Evolutionary conservation across 2,329 filamentous ascomycete species (phyloP), one percentile per base, ranked within the genome.

Genomic region (Colletotrichum coccodes): DNA sequence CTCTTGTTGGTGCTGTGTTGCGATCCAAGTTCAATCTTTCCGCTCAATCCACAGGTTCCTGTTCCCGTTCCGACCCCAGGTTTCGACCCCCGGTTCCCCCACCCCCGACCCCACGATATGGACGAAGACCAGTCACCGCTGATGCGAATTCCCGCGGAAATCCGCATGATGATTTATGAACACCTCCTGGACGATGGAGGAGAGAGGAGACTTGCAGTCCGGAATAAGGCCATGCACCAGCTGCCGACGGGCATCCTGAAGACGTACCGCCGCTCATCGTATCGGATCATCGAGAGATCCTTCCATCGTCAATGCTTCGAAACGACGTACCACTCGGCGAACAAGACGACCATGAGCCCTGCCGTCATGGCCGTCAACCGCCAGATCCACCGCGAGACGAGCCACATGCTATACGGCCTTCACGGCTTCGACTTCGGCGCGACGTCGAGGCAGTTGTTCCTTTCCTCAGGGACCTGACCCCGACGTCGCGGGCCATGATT

Each of bases 381-480:
- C 46, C 80, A 81, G 61, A 79, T 90, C 58, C 81, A 90, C 75
- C 79, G 82, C 67, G 89, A 91, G 75, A 85, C 86, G n/a, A 79
- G 85, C 4, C 81, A 85, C 65, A 75, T 88, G 18, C 79, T 91
- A 4, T 91, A 91, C 76, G 81, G 80, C 8, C 79, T 76, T 63
- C 87, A 90, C 74, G 80, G 80, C 0, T 91, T 91, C 75, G 84
- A 87, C 73, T 91, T 91, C 75, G 86, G 85, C 70, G 83, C 54
- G 83, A 88, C 76, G 81, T 91, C 71, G 89, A 91, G 76, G 87
- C 89, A 18, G 82, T 89, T 6, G 82, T 85, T 1, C 87, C 89
- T 0, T 91, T 91, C 74, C 79, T 91, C 44, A 79, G 80, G 36
- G 88, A 91, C 74, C 81, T 90, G 38, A 87, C 85, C 3, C 81